Evolutionary conservation across 345 rosid species (phyloP).

Genomic region (Rhizophora apiculata): DNA sequence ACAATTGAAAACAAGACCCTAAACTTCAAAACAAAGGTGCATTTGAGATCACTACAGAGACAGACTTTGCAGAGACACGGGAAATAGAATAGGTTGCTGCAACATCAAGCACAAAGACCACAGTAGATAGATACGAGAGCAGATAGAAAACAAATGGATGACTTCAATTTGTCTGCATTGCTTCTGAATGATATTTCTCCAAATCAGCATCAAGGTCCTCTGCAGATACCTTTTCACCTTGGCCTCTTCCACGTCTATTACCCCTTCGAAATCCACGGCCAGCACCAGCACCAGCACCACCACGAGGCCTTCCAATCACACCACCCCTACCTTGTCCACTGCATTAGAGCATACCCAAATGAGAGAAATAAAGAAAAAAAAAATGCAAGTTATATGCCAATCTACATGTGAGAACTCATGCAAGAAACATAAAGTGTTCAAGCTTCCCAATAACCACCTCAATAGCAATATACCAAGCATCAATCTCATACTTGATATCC

Average conservation of each 20-base stretch:
- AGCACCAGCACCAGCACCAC: conserved; percentile 33
- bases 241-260: conserved; percentile 67
- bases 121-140: conserved; percentile 24
- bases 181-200: conserved; percentile 75
- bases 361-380: background rate
- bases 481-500: too few relatives aligned
- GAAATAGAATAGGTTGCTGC: conserved; percentile 24
- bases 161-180: conserved; percentile 69
- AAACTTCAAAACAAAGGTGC: conserved; percentile 34
- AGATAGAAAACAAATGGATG: conserved; percentile 14
- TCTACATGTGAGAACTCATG: too few relatives aligned
- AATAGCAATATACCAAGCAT: too few relatives aligned
- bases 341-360: background rate
- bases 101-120: conserved; percentile 36
- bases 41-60: conserved; percentile 28
- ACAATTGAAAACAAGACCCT: conserved; percentile 34
- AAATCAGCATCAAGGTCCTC: conserved; percentile 97
- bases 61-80: conserved; percentile 28
- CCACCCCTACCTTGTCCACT: conserved; percentile 67
- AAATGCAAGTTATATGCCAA: background rate
- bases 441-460: too few relatives aligned
- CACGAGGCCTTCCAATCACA: conserved; percentile 47
- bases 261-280: conserved; percentile 60
- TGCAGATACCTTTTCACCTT: conserved; percentile 72
- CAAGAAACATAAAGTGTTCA: too few relatives aligned